Evolutionary conservation across 2,329 filamentous ascomycete species (phyloP), one percentile per base, ranked within the genome.

Genomic region (Fusarium sp.): DNA sequence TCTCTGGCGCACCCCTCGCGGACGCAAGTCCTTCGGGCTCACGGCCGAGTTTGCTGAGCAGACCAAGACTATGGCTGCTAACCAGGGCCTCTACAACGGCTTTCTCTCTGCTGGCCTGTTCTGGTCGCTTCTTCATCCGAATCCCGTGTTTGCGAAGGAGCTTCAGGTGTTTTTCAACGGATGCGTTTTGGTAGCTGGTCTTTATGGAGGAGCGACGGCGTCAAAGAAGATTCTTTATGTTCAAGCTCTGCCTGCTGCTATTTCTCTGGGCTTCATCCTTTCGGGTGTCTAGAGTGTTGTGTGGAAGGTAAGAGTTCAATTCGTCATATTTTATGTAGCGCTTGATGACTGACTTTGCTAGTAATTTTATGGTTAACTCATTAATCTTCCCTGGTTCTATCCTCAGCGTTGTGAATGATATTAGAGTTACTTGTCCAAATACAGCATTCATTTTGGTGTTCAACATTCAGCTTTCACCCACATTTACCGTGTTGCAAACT

Each of bases 11-110:
- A 80, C 76, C 0, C 81, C 83, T 3, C 78, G 77, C 28, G 83
- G 83, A 37, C 79, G 76, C 64, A 81, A 79, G 67, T 71, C 82
- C 3, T 86, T 86, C 74, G 73, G 74, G 30, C 75, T 84, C 35
- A 79, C 76, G 0, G 70, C 79, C n/a, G 80, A 83, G 7, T 83
- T 83, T 56, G 83, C 83, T 7, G 72, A 79, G 39, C 70, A 83
- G 73, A 83, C 82, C 5, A 79, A 78, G 62, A 68, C 75, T 6
- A 75, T 86, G 35, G 83, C 82, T 46, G 81, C 81, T 52, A 86
- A 85, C 72, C 83, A 85, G 70, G 83, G 83, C 20, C 76, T 86
- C 7, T 86, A 86, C 76, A 86, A 86, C 70, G 83, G 83, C 41
- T 84, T 86, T 55, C 76, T 86, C n/a, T 80, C 83, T 5, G 83